Conservation (phyloP, 2,329 filamentous ascomycete genomes). For the Camillea tinctor region DNA sequence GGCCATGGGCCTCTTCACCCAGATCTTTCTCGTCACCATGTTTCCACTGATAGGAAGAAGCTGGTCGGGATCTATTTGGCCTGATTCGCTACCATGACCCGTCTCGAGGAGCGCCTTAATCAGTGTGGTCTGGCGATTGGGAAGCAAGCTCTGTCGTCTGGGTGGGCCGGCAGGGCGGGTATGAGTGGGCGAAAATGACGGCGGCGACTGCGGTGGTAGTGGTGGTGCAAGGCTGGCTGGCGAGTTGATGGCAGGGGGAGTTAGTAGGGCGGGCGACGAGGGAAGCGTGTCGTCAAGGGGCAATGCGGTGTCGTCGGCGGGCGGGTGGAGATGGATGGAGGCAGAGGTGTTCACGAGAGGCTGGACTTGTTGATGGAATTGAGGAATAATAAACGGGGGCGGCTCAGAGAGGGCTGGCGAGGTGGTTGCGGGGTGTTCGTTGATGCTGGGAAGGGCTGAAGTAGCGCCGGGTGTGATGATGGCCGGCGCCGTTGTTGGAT, state of each 20-base stretch:
- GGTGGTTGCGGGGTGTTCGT: conserved; percentile 30
- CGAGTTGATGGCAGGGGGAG: conserved; percentile 14
- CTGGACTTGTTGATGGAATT: not conserved
- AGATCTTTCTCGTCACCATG: conserved; percentile 78
- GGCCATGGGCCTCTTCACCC: conserved; percentile 84
- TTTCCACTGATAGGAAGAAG: conserved; percentile 41
- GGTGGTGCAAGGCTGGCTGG: conserved; percentile 12
- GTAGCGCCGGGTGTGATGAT: conserved; percentile 14
- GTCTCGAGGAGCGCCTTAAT: conserved; percentile 55
- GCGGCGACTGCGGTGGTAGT: not conserved
- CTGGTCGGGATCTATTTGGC: conserved; percentile 38
- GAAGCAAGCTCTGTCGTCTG: conserved; percentile 45
- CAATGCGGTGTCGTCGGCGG: conserved; percentile 6
- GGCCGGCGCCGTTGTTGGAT: conserved; percentile 13
- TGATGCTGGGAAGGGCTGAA: conserved; percentile 33
- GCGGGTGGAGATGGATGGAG: not conserved
- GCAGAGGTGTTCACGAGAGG: not conserved
- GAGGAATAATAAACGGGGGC: conserved; percentile 13
- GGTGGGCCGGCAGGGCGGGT: conserved; percentile 30
- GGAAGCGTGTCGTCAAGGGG: conserved; percentile 16
- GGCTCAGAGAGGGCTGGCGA: conserved; percentile 12
- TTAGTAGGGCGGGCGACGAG: conserved; percentile 15
- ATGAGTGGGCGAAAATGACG: conserved; percentile 15
- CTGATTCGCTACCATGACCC: conserved; percentile 38
- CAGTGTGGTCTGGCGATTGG: conserved; percentile 43